These are phyloP conservation scores for Adansonia madagascariensis DNA, from an alignment of 441 rosid species.

Conservation along the genomic window DNA sequence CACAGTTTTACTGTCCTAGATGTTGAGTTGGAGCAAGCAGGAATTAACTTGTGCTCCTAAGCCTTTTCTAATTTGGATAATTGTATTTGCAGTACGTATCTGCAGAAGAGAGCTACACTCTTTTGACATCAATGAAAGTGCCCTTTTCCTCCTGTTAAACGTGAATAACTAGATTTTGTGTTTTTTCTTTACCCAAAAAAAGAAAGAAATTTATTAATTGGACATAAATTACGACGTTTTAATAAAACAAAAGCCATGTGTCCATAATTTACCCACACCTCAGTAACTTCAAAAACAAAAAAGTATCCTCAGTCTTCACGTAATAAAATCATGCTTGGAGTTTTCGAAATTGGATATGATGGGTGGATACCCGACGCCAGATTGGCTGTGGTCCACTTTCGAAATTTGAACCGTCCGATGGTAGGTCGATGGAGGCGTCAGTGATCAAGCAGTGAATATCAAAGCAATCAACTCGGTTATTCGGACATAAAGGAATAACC, in stretches of 20 bases:
- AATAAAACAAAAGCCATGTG: conserved; percentile 6
- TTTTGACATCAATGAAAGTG: conserved; percentile 19
- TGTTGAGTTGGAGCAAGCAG: conserved; percentile 23
- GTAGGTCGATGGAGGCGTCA: no score
- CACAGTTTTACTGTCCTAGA: conserved; percentile 22
- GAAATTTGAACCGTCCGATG: conserved; percentile 18
- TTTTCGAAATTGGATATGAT: conserved; percentile 90
- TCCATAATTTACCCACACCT: neutral
- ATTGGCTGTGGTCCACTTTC: conserved; percentile 93
- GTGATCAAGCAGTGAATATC: no score
- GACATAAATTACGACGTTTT: conserved; percentile 6
- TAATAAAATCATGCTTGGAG: conserved; percentile 53
- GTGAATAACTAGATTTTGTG: no score
- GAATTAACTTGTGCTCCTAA: neutral
- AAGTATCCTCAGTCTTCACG: neutral
- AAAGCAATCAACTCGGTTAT: no score
- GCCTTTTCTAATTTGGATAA: conserved; percentile 18
- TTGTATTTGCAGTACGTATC: conserved; percentile 14
- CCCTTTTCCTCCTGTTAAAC: neutral
- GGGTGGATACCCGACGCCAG: conserved; percentile 91
- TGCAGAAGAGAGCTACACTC: conserved; percentile 24
- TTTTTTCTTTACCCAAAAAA: neutral
- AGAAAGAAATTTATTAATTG: neutral
- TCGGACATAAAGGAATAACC: no score
- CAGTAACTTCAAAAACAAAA: conserved; percentile 20